Evolutionary conservation across 192 early-diverging fungal species (phyloP).

Genomic region (Rhizoclosmatium sp.): DNA sequence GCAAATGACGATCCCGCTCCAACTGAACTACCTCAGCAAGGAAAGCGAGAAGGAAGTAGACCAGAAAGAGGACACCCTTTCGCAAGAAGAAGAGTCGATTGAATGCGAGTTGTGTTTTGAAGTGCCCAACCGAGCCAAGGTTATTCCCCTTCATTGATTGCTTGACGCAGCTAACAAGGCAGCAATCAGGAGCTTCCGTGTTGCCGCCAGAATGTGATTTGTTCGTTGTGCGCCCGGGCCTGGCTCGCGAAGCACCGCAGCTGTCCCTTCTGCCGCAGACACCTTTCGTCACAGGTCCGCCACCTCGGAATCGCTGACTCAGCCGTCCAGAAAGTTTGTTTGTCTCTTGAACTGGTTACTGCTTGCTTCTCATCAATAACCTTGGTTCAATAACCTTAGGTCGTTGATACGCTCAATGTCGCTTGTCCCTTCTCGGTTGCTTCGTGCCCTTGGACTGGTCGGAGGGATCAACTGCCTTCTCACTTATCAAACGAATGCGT

Average conservation of each 20-base stretch:
- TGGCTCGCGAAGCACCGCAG: slow-evolving; percentile 3
- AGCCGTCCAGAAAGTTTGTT: background rate
- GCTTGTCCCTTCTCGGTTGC: background rate
- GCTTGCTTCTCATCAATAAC: no score
- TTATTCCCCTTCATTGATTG: background rate
- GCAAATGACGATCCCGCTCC: background rate
- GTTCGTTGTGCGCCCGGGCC: background rate
- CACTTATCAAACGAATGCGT: background rate
- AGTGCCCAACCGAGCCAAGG: background rate
- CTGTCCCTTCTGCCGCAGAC: slow-evolving; percentile 8
- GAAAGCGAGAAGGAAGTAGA: background rate
- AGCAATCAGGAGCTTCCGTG: background rate
- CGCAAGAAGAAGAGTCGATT: background rate
- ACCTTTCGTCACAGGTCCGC: background rate
- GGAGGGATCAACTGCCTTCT: background rate
- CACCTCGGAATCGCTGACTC: background rate
- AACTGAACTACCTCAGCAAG: background rate
- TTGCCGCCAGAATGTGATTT: background rate
- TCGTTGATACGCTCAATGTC: background rate
- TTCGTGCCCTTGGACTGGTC: background rate
- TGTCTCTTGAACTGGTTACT: background rate
- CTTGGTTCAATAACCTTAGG: background rate
- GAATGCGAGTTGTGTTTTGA: background rate
- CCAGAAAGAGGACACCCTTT: background rate
- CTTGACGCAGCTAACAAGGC: no score